Evolutionary conservation across 2,329 filamentous ascomycete species (phyloP), one percentile per base, ranked within the genome.

Genomic region (Cercospora sesami): DNA sequence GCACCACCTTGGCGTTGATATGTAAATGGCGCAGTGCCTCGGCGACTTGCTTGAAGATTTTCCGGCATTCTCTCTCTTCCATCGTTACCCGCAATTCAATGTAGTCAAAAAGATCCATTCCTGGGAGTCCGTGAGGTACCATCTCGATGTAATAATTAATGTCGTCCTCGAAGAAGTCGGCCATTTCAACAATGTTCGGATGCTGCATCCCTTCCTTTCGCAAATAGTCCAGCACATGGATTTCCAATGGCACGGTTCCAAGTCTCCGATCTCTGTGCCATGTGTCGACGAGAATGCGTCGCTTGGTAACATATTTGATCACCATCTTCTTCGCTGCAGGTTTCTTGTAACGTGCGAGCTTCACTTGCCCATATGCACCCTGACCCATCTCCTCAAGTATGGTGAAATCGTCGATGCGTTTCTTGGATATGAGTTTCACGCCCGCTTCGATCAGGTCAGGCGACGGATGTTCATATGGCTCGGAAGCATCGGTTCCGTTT

Each of bases 91-190:
- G 90, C 64, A 99, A 86, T 80, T 99, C 95, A 73, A 99, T 99
- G 79, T 99, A 99, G 80, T 99, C 95, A 76, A 99, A 99, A 1
- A 99, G 86, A 79, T 99, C 95, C 94, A 99, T 98, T 12, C 95
- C 95, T 0, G 95, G 95, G 42, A 97, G 84, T 1, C 95, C 95
- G 75, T 98, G 95, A 0, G 95, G 95, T 14, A 91, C 86, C 93
- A 98, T 99, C 79, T 98, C 95, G 74, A 99, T 99, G 80, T 99
- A 99, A 81, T 99, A 99, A 77, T 99, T 98, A 74, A 89, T 84
- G 71, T 92, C 89, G 73, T 96, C 92, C 78, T 90, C 88, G 75
- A 90, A 90, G 78, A 90, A 90, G 62, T 89, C 87, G 61, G 86
- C 84, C 88, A 90, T 90, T 75, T 89, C 87, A 53, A 90, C 87